Evolutionary conservation across 768 basidiomycete species (phyloP).

Genomic region (Amanita exitialis): DNA sequence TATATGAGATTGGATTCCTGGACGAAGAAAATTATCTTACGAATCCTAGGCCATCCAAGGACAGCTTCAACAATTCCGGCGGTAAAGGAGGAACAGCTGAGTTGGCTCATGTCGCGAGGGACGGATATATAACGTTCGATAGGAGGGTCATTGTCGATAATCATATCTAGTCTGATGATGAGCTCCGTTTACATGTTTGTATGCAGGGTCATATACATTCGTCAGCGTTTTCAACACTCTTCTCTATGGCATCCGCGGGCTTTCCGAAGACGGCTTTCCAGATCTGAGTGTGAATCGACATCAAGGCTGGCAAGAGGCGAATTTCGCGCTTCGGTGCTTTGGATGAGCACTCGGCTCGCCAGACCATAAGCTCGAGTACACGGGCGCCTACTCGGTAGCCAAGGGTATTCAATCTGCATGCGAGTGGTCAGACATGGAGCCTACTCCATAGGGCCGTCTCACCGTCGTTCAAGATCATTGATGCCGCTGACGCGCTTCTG

Average conservation of each 20-base stretch:
- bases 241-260: constrained; percentile 90
- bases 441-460: constrained; percentile 12
- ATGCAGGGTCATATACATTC: constrained; percentile 55
- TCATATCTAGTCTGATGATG: constrained; percentile 66
- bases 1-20: not conserved
- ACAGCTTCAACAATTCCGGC: constrained; percentile 98
- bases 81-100: constrained; percentile 95
- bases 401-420: constrained; percentile 73
- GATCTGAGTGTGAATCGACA: constrained; percentile 91
- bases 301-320: constrained; percentile 82
- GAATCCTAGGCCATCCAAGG: constrained; percentile 86
- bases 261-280: constrained; percentile 93
- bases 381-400: constrained; percentile 89
- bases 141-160: constrained; percentile 92
- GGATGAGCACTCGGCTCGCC: constrained; percentile 66
- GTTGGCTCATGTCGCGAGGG: constrained; percentile 85
- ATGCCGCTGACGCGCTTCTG: constrained; percentile 94
- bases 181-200: not conserved
- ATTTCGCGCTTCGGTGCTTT: constrained; percentile 92
- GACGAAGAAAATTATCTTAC: constrained; percentile 38
- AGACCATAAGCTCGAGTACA: constrained; percentile 78
- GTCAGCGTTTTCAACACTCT: constrained; percentile 92
- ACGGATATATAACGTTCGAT: constrained; percentile 90
- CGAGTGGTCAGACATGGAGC: not conserved
- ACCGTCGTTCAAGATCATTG: constrained; percentile 92